A percentile compares a stretch with the other conserved stretches of the same genome.
Conservation (phyloP, 2,329 filamentous ascomycete genomes). For the Epichloe aotearoae region DNA sequence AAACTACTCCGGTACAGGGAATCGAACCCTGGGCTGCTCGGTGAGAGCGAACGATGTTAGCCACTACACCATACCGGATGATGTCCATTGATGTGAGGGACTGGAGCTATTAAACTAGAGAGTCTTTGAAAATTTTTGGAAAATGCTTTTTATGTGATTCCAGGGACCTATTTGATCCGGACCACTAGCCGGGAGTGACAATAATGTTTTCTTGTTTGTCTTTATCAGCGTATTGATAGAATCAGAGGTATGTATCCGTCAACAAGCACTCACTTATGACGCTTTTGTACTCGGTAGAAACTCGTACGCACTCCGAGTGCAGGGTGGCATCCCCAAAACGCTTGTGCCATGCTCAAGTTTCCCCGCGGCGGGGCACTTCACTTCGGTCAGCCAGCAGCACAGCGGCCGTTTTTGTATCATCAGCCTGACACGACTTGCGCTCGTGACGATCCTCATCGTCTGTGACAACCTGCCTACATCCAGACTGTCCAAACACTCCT, state of each 20-base stretch:
- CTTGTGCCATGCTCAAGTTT: background rate
- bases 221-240: no score
- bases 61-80: constrained; percentile 23
- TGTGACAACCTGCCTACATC: constrained; percentile 8
- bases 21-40: constrained; percentile 18
- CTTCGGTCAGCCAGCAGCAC: background rate
- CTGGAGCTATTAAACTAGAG: rapidly evolving
- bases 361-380: constrained; percentile 15
- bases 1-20: constrained; percentile 12
- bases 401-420: constrained; percentile 4
- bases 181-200: no score
- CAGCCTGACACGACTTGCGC: constrained; percentile 7
- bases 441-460: constrained; percentile 9
- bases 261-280: no score
- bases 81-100: rapidly evolving
- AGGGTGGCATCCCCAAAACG: no score
- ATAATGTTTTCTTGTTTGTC: no score
- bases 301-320: no score
- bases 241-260: no score
- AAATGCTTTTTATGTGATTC: no score
- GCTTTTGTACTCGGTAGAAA: no score
- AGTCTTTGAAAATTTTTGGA: no score
- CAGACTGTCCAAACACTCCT: background rate
- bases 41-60: constrained; percentile 22
- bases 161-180: no score